Percentiles rank a stretch among this genome's conserved stretches.
Conservation (phyloP, 805 yeast species). For the Wickerhamomyces mucosus region DNA sequence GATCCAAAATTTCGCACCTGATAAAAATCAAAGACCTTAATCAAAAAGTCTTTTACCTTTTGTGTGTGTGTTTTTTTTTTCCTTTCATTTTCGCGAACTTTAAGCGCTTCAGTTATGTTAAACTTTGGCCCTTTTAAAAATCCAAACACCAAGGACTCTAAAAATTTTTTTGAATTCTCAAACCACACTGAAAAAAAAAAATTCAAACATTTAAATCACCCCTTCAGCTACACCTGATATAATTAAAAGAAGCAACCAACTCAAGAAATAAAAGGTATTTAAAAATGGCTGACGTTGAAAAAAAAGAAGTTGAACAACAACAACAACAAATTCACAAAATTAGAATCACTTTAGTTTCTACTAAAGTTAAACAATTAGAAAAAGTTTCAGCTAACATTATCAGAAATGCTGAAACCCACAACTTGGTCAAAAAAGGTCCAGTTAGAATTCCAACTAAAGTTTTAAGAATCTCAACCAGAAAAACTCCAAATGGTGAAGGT, state of each 20-base stretch:
- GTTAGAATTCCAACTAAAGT: slow-evolving; percentile 99
- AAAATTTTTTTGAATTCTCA: slow-evolving; percentile 6
- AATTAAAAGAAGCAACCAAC: no score
- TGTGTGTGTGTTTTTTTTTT: no score
- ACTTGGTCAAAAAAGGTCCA: slow-evolving; percentile 94
- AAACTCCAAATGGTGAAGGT: slow-evolving; percentile 99
- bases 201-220: no score
- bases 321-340: slow-evolving; percentile 87
- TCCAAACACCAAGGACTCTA: slow-evolving; percentile 17
- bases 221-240: no score
- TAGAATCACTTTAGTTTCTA: slow-evolving; percentile 97
- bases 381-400: slow-evolving; percentile 88
- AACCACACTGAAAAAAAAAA: slow-evolving; percentile 9
- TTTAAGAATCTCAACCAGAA: slow-evolving; percentile 97
- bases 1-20: no score
- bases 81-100: no score
- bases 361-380: slow-evolving; percentile 98
- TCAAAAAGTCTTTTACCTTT: no score
- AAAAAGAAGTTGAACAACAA: slow-evolving; percentile 78
- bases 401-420: slow-evolving; percentile 73
- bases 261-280: slow-evolving; percentile 34
- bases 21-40: no score
- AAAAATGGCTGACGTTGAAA: slow-evolving; percentile 71
- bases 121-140: no score
- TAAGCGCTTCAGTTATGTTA: no score